Conservation (phyloP, 2,329 filamentous ascomycete species). For the Fusarium concolor region DNA sequence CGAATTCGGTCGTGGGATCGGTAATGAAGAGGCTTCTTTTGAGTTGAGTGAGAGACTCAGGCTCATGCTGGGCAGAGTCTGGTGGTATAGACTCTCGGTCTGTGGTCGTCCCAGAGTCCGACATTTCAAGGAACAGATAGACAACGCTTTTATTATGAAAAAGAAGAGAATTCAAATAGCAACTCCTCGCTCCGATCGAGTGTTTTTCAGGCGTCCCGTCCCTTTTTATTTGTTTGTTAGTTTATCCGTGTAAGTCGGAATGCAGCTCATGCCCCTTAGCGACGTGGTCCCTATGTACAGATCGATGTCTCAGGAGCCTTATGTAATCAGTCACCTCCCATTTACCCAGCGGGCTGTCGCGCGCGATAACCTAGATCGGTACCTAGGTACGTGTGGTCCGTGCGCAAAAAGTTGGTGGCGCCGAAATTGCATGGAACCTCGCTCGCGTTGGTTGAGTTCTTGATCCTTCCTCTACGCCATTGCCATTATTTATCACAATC, state of each 20-base stretch:
- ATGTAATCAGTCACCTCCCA: slow-evolving; percentile 12
- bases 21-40: slow-evolving; percentile 39
- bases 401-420: slow-evolving; percentile 44
- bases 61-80: slow-evolving; percentile 25
- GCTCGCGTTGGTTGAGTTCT: slow-evolving; percentile 3
- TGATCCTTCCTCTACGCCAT: slow-evolving; percentile 23
- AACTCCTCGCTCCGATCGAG: background rate
- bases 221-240: slow-evolving; percentile 26
- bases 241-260: slow-evolving; percentile 41
- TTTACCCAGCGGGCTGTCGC: background rate
- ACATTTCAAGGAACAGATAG: slow-evolving; percentile 21
- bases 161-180: background rate
- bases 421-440: slow-evolving; percentile 14
- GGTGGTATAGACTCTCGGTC: slow-evolving; percentile 37
- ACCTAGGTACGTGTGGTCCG: slow-evolving; percentile 18
- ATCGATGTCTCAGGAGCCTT: slow-evolving; percentile 9
- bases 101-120: slow-evolving; percentile 34
- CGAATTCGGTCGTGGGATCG: slow-evolving; percentile 55
- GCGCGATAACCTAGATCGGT: slow-evolving; percentile 15
- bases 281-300: slow-evolving; percentile 34
- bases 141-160: background rate
- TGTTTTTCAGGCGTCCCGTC: slow-evolving; percentile 4
- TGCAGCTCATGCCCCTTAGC: slow-evolving; percentile 35
- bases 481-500: background rate
- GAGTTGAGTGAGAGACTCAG: slow-evolving; percentile 41